phyloP scores from a whole-genome alignment of 805 yeast genomes.

The Yamadazyma phyllophila region DNA sequence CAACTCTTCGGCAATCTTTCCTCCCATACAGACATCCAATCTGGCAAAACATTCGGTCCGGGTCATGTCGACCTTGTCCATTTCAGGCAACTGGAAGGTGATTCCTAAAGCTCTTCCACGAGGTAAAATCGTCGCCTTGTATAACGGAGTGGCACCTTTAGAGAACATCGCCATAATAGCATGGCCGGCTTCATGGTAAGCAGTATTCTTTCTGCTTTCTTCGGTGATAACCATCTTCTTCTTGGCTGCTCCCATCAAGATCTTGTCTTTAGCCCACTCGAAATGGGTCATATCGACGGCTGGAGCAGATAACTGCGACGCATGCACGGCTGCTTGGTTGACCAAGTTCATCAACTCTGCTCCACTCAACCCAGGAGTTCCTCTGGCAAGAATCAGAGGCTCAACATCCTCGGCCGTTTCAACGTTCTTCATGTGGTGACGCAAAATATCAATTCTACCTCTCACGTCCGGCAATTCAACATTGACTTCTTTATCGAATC shows the following conservation, averaged over 20 bases:
- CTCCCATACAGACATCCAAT: conserved; percentile 98
- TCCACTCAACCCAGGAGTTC: conserved; percentile 98
- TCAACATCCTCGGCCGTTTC: conserved; percentile 85
- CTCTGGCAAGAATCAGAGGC: conserved; percentile 87
- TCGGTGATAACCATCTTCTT: conserved; percentile 97
- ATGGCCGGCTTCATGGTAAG: conserved; percentile 99
- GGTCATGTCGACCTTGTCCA: conserved; percentile 95
- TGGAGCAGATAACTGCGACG: conserved; percentile 88
- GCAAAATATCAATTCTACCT: conserved; percentile 90
- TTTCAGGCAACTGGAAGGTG: conserved; percentile 95
- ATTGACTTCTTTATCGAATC: conserved; percentile 93
- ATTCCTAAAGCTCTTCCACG: conserved; percentile 96
- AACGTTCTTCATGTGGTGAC: conserved; percentile 87
- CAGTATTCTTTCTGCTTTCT: conserved; percentile 89
- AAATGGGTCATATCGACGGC: conserved; percentile 88
- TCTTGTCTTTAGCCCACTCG: conserved; percentile 99
- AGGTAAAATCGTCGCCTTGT: conserved; percentile 95
- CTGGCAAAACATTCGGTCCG: conserved; percentile 86
- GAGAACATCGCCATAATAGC: conserved; percentile 97
- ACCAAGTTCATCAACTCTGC: conserved; percentile 95
- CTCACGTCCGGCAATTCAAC: conserved; percentile 98
- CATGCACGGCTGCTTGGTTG: conserved; percentile 97
- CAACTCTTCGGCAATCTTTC: conserved; percentile 94
- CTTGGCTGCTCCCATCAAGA: conserved; percentile 96
- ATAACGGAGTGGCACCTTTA: conserved; percentile 89